A percentile compares a stretch with the other conserved stretches of the same genome.
Evolutionary conservation across 768 basidiomycete genomes (phyloP).

Genomic region (Tremella fuciformis): DNA sequence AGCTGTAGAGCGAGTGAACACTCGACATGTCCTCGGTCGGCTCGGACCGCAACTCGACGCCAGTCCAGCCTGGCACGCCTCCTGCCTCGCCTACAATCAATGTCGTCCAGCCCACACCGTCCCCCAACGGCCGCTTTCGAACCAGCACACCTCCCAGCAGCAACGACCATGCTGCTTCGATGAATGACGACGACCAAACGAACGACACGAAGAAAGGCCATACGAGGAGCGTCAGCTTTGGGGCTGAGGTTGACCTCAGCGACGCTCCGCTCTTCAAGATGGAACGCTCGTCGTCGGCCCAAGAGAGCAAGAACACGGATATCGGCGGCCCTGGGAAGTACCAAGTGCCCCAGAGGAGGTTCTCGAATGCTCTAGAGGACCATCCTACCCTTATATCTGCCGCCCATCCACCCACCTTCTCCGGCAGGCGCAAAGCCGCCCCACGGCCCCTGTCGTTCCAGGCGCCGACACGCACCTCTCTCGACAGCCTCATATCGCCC

Average conservation of each 20-base stretch:
- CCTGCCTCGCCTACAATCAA: too few species aligned
- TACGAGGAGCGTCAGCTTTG: background rate
- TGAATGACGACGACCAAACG: too few species aligned
- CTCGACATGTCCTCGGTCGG: too few species aligned
- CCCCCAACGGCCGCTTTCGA: too few species aligned
- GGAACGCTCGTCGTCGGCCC: background rate
- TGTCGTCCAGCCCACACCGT: too few species aligned
- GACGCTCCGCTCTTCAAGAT: background rate
- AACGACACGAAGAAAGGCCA: background rate
- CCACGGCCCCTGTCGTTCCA: background rate
- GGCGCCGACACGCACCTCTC: background rate
- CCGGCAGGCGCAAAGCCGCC: constrained; percentile 1
- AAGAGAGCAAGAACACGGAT: background rate
- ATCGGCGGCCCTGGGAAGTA: background rate
- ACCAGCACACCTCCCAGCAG: too few species aligned
- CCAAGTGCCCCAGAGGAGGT: constrained; percentile 1
- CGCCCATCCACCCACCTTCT: background rate
- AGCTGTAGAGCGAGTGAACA: too few species aligned
- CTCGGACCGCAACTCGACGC: too few species aligned
- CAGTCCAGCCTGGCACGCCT: too few species aligned
- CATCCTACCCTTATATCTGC: background rate
- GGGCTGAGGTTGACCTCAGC: background rate
- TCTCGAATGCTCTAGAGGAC: background rate
- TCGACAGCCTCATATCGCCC: constrained; percentile 1
- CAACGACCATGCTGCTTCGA: too few species aligned